Percentiles rank a stretch among this genome's conserved stretches.
phyloP scores from a whole-genome alignment of 331 rosid species.

The Quercus tomentella region DNA sequence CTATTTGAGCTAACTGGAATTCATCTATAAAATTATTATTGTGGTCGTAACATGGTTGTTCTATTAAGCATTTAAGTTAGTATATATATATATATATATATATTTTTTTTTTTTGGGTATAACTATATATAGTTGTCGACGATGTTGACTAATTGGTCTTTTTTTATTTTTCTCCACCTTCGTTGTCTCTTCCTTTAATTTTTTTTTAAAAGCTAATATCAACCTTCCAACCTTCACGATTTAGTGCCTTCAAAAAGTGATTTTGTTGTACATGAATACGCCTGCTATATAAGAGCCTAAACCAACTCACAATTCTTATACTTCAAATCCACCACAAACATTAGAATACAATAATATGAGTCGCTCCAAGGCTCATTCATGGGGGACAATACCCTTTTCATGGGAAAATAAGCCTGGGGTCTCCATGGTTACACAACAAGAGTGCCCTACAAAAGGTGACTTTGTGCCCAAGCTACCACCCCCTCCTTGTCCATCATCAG shows the following conservation, averaged over 20 bases:
- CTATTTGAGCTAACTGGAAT: too few relatives aligned
- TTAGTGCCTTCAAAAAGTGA: background rate
- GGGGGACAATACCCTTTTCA: constrained; percentile 49
- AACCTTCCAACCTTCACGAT: constrained; percentile 18
- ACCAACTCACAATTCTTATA: background rate
- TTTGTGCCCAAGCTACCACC: constrained; percentile 34
- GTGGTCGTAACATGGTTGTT: too few relatives aligned
- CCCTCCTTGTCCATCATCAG: constrained; percentile 41
- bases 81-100: too few relatives aligned
- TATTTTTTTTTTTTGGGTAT: too few relatives aligned
- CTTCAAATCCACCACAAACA: background rate
- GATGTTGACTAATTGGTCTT: constrained; percentile 13
- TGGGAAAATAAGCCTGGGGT: constrained; percentile 78
- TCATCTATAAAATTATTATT: too few relatives aligned
- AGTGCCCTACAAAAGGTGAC: constrained; percentile 1
- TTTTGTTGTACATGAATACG: too few relatives aligned
- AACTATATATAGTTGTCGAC: too few relatives aligned
- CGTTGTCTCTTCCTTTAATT: constrained; percentile 11
- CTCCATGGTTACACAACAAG: constrained; percentile 25
- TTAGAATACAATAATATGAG: constrained; percentile 15
- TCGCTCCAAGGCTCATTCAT: constrained; percentile 17
- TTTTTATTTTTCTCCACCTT: background rate
- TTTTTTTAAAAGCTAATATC: background rate
- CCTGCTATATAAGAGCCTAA: constrained; percentile 18
- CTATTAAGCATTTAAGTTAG: background rate